Evolutionary conservation across 2,329 filamentous ascomycete species (phyloP), one percentile per base, ranked within the genome.

Genomic region (Plectosphaerella plurivora): DNA sequence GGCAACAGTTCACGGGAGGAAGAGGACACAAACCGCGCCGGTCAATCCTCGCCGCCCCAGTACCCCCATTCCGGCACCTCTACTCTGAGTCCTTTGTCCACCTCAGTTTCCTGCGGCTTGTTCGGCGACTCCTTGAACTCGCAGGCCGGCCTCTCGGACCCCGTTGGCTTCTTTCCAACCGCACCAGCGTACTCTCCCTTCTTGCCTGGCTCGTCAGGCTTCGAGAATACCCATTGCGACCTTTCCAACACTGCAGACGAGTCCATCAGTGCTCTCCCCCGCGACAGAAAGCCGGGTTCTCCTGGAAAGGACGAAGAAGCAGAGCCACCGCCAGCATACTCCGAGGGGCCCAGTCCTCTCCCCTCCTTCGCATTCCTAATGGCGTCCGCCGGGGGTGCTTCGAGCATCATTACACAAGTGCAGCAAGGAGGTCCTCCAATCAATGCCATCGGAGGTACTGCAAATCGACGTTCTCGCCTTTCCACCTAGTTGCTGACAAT

Each of bases 371-470:
- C 88, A 63, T 99, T 95, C 83, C 84, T 96, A 69, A 99, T 99
- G 94, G 92, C 94, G 74, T 89, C 91, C 70, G 92, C 93, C 74
- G 93, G 93, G 79, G 93, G 92, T 76, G 89, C 92, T 63, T 88
- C 92, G 77, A 97, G 94, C 83, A 96, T 99, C 68, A 96, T 99
- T 75, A 99, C 94, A 73, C 94, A 99, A 77, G 94, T 99, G 63
- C 92, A 96, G 69, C 94, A 99, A 73, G 88, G 88, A 60, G 92
- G 88, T 49, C 89, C 91, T 63, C 89, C 92, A 37, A 84, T 97
- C 62, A 96, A 94, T 71, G 88, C 90, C 51, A 79, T 97, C 55
- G 91, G 89, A 83, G 89, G 89, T 91, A 74, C 65, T 79, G 56
- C 15, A 18, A n/a, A 7, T 18, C 25, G 14, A 3, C 8, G 8